Base-by-base conservation (phyloP, 2,329 filamentous ascomycete genomes). In the Penicillium sp. region DNA sequence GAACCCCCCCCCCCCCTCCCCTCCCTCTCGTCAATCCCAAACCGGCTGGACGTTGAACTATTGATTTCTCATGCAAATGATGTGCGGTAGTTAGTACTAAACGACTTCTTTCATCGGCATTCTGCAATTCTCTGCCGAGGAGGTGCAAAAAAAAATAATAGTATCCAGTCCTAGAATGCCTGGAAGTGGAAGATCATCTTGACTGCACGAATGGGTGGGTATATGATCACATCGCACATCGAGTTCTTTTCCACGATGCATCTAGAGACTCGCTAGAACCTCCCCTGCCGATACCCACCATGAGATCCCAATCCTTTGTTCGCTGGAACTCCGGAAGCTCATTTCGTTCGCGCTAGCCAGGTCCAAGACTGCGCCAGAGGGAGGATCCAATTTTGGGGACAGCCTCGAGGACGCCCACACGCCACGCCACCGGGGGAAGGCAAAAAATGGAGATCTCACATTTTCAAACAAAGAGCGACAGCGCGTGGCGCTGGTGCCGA, bases 261-360 rank as follows among this genome's bases (percentile, higher is more conserved):
- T 34, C 46, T 47, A 49, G 15, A 4, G 23, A 26, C 36, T 40
- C 4, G 20, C n/a, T 12, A 13, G n/a, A 26, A 32, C 20, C 52
- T 54, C 23, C 27, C 21, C 18, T 36, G 12, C 29, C 24, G 2
- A 9, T 43, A 52, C 29, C 51, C 55, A 54, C 51, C 15, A 32
- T 17, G 12, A 46, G 29, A 54, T 51, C 51, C 56, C 49, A 42
- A 50, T 42, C 48, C 52, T 56, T 46, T 52, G 52, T 60, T 48
- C 17, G 20, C 40, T 54, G 51, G 60, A 33, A 42, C 42, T 33
- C 40, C 39, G 39, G 51, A 48, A 49, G 54, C 18, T 33, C 23
- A 40, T 48, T 49, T 53, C 58, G 50, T 33, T 32, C 46, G 49
- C 45, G 20, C 44, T 41, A 46, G 24, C 3, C 21, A 34, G 43